Evolutionary conservation across 2,329 filamentous ascomycete species (phyloP).

Genomic region (Boeremia exigua): DNA sequence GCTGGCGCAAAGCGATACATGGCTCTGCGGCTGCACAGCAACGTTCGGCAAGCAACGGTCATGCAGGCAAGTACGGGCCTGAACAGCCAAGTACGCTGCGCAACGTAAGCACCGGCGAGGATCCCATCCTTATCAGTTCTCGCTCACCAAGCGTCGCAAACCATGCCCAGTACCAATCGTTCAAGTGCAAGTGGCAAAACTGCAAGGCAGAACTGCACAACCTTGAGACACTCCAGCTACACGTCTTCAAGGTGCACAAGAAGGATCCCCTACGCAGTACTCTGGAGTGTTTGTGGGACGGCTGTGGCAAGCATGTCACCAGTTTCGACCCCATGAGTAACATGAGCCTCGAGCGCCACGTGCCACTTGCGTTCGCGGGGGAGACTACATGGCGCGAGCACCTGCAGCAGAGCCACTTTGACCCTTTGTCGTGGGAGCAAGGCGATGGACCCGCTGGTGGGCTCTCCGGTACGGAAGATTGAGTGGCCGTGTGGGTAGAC

Average conservation of each 20-base stretch:
- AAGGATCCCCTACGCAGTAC: conserved; percentile 42
- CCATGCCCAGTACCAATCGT: conserved; percentile 53
- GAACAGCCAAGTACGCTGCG: conserved; percentile 36
- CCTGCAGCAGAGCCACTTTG: conserved; percentile 60
- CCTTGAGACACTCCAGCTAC: conserved; percentile 63
- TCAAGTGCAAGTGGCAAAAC: conserved; percentile 63
- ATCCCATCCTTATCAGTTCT: conserved; percentile 36
- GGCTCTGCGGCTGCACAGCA: conserved; percentile 42
- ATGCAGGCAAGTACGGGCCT: conserved; percentile 22
- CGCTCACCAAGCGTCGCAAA: conserved; percentile 40
- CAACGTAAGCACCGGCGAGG: conserved; percentile 25
- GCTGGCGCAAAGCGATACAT: conserved; percentile 58
- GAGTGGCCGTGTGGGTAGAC: conserved; percentile 2
- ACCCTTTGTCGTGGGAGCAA: conserved; percentile 60
- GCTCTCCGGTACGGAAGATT: conserved; percentile 60
- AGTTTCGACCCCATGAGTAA: conserved; percentile 32
- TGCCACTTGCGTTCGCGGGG: conserved; percentile 44
- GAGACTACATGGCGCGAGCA: conserved; percentile 58
- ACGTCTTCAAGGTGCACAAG: conserved; percentile 63
- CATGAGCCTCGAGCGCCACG: conserved; percentile 26
- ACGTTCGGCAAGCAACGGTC: conserved; percentile 30
- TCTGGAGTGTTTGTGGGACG: conserved; percentile 55
- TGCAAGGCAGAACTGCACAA: conserved; percentile 68
- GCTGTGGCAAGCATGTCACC: conserved; percentile 45
- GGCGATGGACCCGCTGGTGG: conserved; percentile 66